Percentiles rank a stretch among this genome's conserved stretches.
Conservation (phyloP, 805 yeast genomes). For the Isabelozyma rhagii region DNA sequence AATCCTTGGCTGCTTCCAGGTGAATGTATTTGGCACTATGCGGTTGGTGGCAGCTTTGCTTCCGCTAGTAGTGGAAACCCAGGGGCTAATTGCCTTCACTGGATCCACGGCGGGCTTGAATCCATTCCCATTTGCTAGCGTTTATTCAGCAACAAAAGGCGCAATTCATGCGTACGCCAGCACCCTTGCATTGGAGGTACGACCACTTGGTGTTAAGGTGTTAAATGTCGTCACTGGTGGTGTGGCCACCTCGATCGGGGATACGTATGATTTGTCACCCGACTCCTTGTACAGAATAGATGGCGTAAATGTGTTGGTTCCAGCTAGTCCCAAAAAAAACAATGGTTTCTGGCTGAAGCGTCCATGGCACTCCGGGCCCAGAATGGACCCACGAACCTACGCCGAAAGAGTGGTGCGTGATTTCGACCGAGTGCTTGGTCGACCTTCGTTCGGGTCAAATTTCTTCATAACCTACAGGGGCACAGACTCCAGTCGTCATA, state of each 20-base stretch:
- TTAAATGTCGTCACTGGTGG: slow-evolving; percentile 39
- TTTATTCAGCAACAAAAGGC: slow-evolving; percentile 37
- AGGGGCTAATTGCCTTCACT: slow-evolving; percentile 38
- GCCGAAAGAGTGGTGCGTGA: too few species aligned
- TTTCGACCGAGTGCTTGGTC: too few species aligned
- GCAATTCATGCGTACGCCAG: slow-evolving; percentile 37
- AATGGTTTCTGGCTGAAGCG: too few species aligned
- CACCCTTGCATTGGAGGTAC: slow-evolving; percentile 30
- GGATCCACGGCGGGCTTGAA: slow-evolving; percentile 30
- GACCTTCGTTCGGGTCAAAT: too few species aligned
- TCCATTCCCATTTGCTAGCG: slow-evolving; percentile 31
- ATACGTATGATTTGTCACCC: too few species aligned
- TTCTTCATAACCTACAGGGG: too few species aligned
- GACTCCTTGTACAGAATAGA: too few species aligned
- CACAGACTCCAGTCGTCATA: too few species aligned
- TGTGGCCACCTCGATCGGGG: slow-evolving; percentile 32
- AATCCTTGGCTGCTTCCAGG: slow-evolving; percentile 19
- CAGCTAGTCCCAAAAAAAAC: too few species aligned
- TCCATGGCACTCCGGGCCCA: too few species aligned
- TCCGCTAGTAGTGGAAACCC: slow-evolving; percentile 25
- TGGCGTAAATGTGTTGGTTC: too few species aligned
- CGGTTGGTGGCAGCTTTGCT: slow-evolving; percentile 31
- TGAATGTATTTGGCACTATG: slow-evolving; percentile 38
- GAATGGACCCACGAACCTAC: too few species aligned
- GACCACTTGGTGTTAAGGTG: slow-evolving; percentile 36